Evolutionary conservation across 2,329 filamentous ascomycete species (phyloP), one percentile per base, ranked within the genome.

Genomic region (Microdochium bolleyi): DNA sequence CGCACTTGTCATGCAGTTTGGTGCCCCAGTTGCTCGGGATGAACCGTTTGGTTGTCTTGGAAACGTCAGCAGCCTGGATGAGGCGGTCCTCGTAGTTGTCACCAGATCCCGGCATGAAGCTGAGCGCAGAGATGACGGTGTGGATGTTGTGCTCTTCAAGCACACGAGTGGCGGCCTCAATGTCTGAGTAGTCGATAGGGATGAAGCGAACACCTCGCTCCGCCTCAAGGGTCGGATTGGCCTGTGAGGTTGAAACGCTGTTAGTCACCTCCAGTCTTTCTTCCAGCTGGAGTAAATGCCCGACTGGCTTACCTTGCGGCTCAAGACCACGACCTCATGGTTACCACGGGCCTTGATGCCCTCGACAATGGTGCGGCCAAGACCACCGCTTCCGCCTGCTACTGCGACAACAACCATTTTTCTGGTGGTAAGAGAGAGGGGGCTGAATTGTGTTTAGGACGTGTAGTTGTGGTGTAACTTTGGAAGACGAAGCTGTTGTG

Each of bases 21-120:
- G 68, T 62, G 2, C 66, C 72, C 61, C 67, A 78, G 53, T 69
- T 64, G 53, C 70, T 77, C 0, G 73, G 65, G 24, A 77, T 67
- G 38, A 74, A 70, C 21, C 73, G 60, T 51, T 64, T 65, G 0
- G 73, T 75, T 0, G 56, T 52, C 2, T 49, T 54, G 1, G 73
- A 71, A 19, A 57, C 56, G 22, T 70, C 71, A 1, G 74, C 71
- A 1, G 74, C 75, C 8, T 64, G 59, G 46, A 78, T 72, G 11
- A 78, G 64, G 32, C 71, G 70, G n/a, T 72, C 24, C 55, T 78
- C 69, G 73, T 46, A 46, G 19, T 46, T 46, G 13, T 46, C 41
- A 5, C 41, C 41, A 7, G 16, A 4, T 3, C 41, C 41, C 16
- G 41, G 41, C 41, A 46, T 46, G 19, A 22, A 46, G 41, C 41